Conservation (phyloP, 108 stramenopile species). For the Nitzschia putrida region DNA sequence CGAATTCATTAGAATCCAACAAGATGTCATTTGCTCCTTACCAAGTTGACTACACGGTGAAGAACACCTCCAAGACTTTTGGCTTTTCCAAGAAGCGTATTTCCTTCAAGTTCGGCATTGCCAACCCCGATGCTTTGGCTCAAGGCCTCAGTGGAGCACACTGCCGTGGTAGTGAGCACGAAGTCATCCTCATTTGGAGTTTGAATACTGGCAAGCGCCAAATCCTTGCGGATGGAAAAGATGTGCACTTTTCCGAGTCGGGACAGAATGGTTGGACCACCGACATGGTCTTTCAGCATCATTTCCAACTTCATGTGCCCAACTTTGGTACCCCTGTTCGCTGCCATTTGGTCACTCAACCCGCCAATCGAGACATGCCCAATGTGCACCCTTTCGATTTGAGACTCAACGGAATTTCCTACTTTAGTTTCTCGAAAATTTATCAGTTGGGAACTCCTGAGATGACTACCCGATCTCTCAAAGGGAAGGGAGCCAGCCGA, state of each 20-base stretch:
- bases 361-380: constrained; percentile 40
- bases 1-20: neutral
- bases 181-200: constrained; percentile 76
- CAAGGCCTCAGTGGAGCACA: constrained; percentile 61
- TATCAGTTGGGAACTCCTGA: constrained; percentile 54
- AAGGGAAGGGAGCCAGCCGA: constrained; percentile 6
- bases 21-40: constrained; percentile 49
- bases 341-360: constrained; percentile 54
- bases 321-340: constrained; percentile 23
- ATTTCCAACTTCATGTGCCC: constrained; percentile 41
- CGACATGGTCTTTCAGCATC: constrained; percentile 58
- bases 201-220: constrained; percentile 78
- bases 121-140: constrained; percentile 55
- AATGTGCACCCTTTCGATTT: constrained; percentile 55
- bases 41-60: constrained; percentile 51
- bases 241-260: constrained; percentile 68
- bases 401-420: constrained; percentile 48
- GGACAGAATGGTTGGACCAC: constrained; percentile 59
- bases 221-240: constrained; percentile 67
- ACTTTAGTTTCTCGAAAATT: constrained; percentile 55
- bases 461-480: constrained; percentile 39
- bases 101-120: constrained; percentile 82
- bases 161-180: constrained; percentile 86
- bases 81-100: constrained; percentile 78
- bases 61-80: constrained; percentile 70